These are phyloP conservation scores for Plasmodium gaboni DNA, from an alignment of 169 alveolate species.

Conservation along the genomic window DNA sequence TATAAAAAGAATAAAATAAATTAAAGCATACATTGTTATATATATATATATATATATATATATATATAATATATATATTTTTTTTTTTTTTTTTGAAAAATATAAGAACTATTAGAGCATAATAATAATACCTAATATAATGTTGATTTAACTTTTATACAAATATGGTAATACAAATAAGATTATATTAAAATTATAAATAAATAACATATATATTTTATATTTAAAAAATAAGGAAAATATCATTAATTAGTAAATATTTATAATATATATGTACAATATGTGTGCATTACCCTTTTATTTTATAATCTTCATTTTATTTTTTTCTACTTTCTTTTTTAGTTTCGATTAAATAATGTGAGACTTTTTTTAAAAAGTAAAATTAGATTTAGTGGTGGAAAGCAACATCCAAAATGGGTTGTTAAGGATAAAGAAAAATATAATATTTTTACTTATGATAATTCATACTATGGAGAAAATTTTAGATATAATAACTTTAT, in stretches of 20 bases:
- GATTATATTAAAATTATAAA: too few species aligned
- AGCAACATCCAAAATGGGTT: conserved; percentile 76
- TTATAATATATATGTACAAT: not conserved
- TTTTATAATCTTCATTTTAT: not conserved
- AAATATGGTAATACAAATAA: too few species aligned
- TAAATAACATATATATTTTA: not conserved
- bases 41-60: too few species aligned
- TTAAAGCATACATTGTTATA: too few species aligned
- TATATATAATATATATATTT: too few species aligned
- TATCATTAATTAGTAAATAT: not conserved
- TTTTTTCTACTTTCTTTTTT: conserved; percentile 8
- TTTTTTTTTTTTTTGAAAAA: too few species aligned
- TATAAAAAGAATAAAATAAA: too few species aligned
- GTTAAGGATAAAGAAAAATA: conserved; percentile 76
- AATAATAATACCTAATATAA: not conserved
- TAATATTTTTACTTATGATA: conserved; percentile 68
- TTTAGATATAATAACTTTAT: conserved; percentile 69
- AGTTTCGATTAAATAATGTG: conserved; percentile 76
- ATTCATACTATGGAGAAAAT: conserved; percentile 74
- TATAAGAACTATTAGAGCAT: not conserved
- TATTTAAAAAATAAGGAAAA: not conserved
- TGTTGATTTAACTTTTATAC: too few species aligned
- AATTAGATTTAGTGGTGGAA: conserved; percentile 74
- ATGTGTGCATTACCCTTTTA: not conserved
- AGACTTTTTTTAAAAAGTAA: conserved; percentile 74